Conservation (phyloP, 371 early-diverging fungal genomes). For the Coemansia sp. region DNA sequence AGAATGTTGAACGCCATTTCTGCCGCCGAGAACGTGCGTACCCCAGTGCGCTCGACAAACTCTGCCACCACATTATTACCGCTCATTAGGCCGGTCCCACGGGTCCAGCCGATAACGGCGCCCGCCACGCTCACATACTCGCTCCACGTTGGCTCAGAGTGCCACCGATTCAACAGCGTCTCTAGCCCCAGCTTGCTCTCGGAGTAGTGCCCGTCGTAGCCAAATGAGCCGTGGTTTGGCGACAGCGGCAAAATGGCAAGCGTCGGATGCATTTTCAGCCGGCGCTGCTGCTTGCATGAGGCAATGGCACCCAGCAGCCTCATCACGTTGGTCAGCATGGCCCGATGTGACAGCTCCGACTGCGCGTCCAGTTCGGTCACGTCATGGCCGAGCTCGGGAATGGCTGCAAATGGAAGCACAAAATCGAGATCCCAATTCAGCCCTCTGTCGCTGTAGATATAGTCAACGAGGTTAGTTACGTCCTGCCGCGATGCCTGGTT, state of each 20-base stretch:
- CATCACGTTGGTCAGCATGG: conserved; percentile 50
- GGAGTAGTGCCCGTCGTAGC: conserved; percentile 90
- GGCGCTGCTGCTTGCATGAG: conserved; percentile 68
- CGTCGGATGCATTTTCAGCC: conserved; percentile 85
- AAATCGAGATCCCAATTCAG: conserved; percentile 94
- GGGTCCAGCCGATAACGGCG: conserved; percentile 97
- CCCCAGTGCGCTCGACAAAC: conserved; percentile 86
- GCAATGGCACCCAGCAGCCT: conserved; percentile 60
- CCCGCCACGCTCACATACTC: conserved; percentile 88
- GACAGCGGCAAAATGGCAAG: conserved; percentile 90
- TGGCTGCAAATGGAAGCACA: conserved; percentile 94
- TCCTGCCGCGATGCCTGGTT: conserved; percentile 94
- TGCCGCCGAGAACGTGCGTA: conserved; percentile 88
- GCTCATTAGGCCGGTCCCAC: conserved; percentile 95
- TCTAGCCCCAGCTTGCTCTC: conserved; percentile 94
- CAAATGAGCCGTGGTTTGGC: conserved; percentile 96
- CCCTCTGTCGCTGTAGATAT: conserved; percentile 73
- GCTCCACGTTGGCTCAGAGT: conserved; percentile 89
- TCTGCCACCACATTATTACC: conserved; percentile 91
- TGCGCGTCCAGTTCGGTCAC: conserved; percentile 82
- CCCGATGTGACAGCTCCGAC: conserved; percentile 86
- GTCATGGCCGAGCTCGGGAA: conserved; percentile 88
- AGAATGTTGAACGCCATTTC: conserved; percentile 97
- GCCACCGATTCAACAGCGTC: conserved; percentile 90
- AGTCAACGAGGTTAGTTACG: conserved; percentile 77